phyloP scores from a whole-genome alignment of 2,329 filamentous ascomycete species.

The Pezizomycotina sp. region DNA sequence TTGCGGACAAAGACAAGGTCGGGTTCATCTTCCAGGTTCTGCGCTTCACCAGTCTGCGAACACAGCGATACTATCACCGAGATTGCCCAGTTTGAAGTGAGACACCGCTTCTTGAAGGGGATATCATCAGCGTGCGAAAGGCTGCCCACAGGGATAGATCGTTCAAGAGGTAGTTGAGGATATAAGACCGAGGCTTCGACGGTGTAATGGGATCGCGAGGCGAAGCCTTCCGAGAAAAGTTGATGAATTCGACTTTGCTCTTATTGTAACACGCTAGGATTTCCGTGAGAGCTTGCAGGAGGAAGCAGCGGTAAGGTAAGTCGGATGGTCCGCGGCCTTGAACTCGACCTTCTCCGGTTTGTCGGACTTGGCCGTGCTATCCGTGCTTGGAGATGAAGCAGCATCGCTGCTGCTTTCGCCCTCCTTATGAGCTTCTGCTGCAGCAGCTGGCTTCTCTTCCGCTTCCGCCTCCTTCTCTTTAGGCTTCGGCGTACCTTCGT shows the following conservation, averaged over 20 bases:
- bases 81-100: constrained; percentile 73
- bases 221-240: constrained; percentile 85
- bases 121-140: constrained; percentile 58
- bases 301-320: constrained; percentile 94
- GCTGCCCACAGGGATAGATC: constrained; percentile 46
- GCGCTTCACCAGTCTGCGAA: constrained; percentile 67
- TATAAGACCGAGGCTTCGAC: constrained; percentile 79
- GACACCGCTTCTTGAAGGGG: constrained; percentile 63
- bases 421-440: constrained; percentile 36
- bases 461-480: constrained; percentile 15
- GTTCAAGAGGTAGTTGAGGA: constrained; percentile 84
- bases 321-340: constrained; percentile 83
- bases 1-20: constrained; percentile 83
- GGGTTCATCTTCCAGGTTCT: constrained; percentile 55
- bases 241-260: constrained; percentile 96
- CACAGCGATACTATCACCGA: constrained; percentile 75
- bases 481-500: constrained; percentile 24
- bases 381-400: constrained; percentile 26
- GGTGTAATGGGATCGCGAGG: constrained; percentile 62
- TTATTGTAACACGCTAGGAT: constrained; percentile 81
- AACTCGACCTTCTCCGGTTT: constrained; percentile 58
- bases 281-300: constrained; percentile 82
- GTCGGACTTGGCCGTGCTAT: constrained; percentile 34
- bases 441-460: constrained; percentile 26
- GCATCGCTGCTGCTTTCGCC: constrained; percentile 26